phyloP scores from a whole-genome alignment of 202 grass and related monocot species.

The Musa balbisiana region DNA sequence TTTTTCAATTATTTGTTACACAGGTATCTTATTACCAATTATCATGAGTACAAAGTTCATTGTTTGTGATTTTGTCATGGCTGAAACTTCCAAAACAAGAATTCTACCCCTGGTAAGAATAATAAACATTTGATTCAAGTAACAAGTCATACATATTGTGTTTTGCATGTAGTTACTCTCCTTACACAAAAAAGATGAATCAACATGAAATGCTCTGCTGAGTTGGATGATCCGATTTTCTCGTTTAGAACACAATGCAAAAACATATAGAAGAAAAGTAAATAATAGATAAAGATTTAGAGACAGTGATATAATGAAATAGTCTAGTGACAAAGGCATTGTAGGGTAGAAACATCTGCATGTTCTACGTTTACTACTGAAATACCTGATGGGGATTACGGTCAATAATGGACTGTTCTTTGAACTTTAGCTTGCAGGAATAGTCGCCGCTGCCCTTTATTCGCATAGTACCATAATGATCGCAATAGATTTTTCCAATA shows the following conservation, averaged over 20 bases:
- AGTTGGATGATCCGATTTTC: background rate
- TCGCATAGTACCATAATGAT: slow-evolving; percentile 92
- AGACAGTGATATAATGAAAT: too few species aligned
- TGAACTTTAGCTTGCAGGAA: slow-evolving; percentile 95
- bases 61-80: too few species aligned
- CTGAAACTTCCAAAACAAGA: too few species aligned
- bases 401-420: slow-evolving; percentile 92
- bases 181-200: background rate
- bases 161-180: background rate
- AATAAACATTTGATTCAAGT: background rate
- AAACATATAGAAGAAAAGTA: too few species aligned
- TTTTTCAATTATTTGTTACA: too few species aligned
- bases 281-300: too few species aligned
- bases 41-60: too few species aligned
- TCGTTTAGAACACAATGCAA: background rate
- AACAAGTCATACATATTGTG: background rate
- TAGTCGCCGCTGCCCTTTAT: slow-evolving; percentile 76
- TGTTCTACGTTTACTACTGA: background rate
- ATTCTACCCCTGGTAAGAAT: too few species aligned
- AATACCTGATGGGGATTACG: slow-evolving; percentile 76
- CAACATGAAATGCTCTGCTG: background rate
- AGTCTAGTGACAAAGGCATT: background rate
- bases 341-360: background rate
- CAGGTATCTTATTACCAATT: too few species aligned
- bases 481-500: slow-evolving; percentile 96